These are phyloP conservation scores for Bocquillonia castaneifolia DNA, from an alignment of 441 rosid species.

Conservation along the genomic window DNA sequence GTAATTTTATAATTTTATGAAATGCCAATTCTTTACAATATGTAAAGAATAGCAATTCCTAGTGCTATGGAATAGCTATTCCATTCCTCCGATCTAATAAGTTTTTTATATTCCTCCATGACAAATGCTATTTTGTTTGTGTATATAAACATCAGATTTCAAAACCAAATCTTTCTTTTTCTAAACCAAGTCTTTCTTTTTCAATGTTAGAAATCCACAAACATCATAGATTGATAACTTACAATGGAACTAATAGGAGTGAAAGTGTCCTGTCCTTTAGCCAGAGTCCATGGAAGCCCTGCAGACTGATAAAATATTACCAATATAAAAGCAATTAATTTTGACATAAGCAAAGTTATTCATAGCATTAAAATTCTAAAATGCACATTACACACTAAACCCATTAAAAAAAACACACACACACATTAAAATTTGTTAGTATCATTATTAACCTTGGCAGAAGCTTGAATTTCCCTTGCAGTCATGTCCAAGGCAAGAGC, in stretches of 20 bases:
- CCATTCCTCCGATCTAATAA: too few relatives aligned
- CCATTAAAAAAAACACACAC: not conserved
- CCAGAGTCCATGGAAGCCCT: constrained; percentile 96
- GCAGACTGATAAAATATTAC: constrained; percentile 47
- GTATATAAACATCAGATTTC: too few relatives aligned
- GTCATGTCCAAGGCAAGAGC: constrained; percentile 95
- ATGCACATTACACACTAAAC: not conserved
- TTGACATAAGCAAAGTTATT: not conserved
- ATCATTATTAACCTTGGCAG: constrained; percentile 57
- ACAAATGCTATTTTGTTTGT: too few relatives aligned
- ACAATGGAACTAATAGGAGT: constrained; percentile 90
- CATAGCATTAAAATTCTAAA: not conserved
- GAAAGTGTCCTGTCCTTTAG: constrained; percentile 94
- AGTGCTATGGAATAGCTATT: too few relatives aligned
- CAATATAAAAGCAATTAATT: constrained; percentile 6
- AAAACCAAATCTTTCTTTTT: too few relatives aligned
- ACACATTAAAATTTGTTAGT: too few relatives aligned
- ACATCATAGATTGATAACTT: constrained; percentile 29
- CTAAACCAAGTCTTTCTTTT: too few relatives aligned
- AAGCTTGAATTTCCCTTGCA: constrained; percentile 84
- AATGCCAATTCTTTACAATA: too few relatives aligned
- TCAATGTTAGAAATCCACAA: not conserved
- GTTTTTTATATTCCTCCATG: not conserved
- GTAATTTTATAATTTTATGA: too few relatives aligned
- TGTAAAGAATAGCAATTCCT: too few relatives aligned